Percentiles rank a stretch among this genome's conserved stretches.
Conservation (phyloP, 495 filamentous ascomycete species). For the Neurospora sublineolata region DNA sequence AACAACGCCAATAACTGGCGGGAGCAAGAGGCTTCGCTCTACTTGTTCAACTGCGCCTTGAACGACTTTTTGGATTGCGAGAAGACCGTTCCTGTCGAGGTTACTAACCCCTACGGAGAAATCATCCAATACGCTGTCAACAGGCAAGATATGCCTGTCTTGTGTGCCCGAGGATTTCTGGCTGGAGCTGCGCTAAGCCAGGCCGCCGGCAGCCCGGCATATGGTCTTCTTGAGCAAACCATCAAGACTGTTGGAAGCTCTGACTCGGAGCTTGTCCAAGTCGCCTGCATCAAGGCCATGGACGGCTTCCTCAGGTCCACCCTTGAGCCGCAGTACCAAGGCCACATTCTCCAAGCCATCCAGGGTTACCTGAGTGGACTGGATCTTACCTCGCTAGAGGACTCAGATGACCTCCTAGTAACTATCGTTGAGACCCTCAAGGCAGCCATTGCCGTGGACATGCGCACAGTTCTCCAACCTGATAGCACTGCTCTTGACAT, state of each 20-base stretch:
- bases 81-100: conserved; percentile 50
- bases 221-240: conserved; percentile 54
- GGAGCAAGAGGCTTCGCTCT: conserved; percentile 67
- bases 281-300: conserved; percentile 77
- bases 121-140: conserved; percentile 67
- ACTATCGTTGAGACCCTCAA: conserved; percentile 82
- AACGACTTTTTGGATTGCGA: conserved; percentile 69
- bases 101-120: conserved; percentile 60
- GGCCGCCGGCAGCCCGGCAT: conserved; percentile 37
- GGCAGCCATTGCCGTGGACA: conserved; percentile 67
- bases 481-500: conserved; percentile 64
- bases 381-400: conserved; percentile 68
- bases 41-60: conserved; percentile 66
- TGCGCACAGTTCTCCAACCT: conserved; percentile 54
- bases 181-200: conserved; percentile 63
- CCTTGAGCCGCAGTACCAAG: conserved; percentile 49
- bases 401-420: conserved; percentile 82
- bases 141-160: conserved; percentile 48
- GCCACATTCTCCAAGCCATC: conserved; percentile 61
- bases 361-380: conserved; percentile 65
- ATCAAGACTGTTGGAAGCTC: conserved; percentile 65
- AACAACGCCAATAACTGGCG: conserved; percentile 41
- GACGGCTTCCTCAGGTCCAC: conserved; percentile 64
- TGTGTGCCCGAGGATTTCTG: conserved; percentile 76
- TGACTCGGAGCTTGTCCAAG: conserved; percentile 75